Evolutionary conservation across 164 flowering plant genomes (phyloP).

Genomic region (Stephania japonica): DNA sequence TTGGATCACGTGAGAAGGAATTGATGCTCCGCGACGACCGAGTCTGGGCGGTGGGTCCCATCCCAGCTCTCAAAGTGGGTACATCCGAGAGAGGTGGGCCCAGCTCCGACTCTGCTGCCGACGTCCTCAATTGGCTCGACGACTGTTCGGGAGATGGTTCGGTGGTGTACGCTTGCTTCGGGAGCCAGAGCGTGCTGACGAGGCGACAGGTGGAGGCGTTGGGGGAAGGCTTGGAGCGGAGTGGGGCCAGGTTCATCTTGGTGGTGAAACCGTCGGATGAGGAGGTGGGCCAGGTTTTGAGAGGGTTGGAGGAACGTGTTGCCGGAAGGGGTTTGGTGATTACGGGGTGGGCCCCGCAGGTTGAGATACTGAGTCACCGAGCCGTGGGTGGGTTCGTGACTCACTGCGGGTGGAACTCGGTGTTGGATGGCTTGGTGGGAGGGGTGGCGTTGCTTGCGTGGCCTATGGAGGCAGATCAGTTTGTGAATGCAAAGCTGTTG

Average conservation of each 20-base stretch:
- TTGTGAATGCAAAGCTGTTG: constrained; percentile 14
- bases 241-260: too few species aligned
- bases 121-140: constrained; percentile 23
- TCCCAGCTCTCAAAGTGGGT: constrained; percentile 10
- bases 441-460: constrained; percentile 44
- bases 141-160: constrained; percentile 29
- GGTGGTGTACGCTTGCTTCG: constrained; percentile 41
- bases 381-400: constrained; percentile 32
- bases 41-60: constrained; percentile 45
- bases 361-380: constrained; percentile 18
- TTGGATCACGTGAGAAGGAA: constrained; percentile 12
- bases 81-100: constrained; percentile 7
- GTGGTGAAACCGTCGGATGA: too few species aligned
- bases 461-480: constrained; percentile 55
- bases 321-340: constrained; percentile 7
- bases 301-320: constrained; percentile 8
- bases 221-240: too few species aligned
- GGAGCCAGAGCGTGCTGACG: constrained; percentile 32
- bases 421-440: constrained; percentile 29
- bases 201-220: not conserved
- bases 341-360: constrained; percentile 35
- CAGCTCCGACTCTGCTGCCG: not conserved
- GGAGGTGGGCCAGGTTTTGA: not conserved
- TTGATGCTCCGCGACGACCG: constrained; percentile 20
- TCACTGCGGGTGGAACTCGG: constrained; percentile 37